A percentile compares a stretch with the other conserved stretches of the same genome.
Conservation (phyloP, 2,329 filamentous ascomycete genomes). For the Pestalotiopsis sp. region DNA sequence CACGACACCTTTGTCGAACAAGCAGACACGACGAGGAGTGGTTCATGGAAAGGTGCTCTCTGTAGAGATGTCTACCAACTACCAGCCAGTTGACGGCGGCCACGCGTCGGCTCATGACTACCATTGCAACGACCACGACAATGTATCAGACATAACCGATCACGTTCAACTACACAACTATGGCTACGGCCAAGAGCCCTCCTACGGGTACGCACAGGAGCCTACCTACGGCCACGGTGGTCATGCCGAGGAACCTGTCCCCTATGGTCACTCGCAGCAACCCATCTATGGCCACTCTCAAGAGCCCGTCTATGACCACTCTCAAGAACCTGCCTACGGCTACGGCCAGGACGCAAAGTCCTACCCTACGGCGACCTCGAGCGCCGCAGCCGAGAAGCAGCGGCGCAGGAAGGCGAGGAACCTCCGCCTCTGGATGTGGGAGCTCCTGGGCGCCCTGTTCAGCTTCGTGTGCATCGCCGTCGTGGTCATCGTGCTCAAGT, state of each 20-base stretch:
- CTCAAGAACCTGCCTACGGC: too few relatives aligned
- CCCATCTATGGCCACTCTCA: too few relatives aligned
- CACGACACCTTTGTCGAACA: too few relatives aligned
- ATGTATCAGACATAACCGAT: neutral
- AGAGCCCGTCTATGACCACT: too few relatives aligned
- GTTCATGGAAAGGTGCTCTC: neutral
- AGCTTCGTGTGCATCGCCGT: slow-evolving; percentile 13
- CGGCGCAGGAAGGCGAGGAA: neutral
- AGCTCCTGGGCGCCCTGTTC: slow-evolving; percentile 1
- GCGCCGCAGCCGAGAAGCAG: too few relatives aligned
- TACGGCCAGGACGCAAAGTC: too few relatives aligned
- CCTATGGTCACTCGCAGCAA: too few relatives aligned
- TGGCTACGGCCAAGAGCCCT: neutral
- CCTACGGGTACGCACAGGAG: neutral
- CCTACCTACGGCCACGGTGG: too few relatives aligned
- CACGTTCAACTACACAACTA: neutral
- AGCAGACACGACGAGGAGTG: too few relatives aligned
- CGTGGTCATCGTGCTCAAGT: slow-evolving; percentile 13
- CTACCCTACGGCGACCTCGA: too few relatives aligned
- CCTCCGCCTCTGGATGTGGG: slow-evolving; percentile 10
- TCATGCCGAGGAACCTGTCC: too few relatives aligned
- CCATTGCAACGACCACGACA: neutral
- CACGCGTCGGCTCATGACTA: neutral
- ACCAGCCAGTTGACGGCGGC: neutral
- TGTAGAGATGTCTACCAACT: neutral